Conservation (phyloP, 75 land plant species). For the Gnetum montanum region DNA sequence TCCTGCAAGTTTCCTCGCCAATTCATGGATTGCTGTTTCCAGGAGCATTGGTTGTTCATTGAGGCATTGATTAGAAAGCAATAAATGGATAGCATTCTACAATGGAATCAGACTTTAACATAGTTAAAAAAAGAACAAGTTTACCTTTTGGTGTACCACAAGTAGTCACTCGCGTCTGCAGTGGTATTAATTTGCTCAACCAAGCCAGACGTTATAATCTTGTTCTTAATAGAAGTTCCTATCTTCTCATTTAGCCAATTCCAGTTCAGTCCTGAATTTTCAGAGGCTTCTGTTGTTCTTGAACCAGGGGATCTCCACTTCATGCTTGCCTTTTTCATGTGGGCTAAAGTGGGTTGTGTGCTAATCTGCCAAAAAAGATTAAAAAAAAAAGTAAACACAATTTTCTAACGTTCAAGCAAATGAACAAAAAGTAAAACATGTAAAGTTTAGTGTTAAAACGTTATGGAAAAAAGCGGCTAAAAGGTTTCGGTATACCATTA, state of each 20-base stretch:
- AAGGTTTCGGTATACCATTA: too few relatives aligned
- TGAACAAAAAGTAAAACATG: too few relatives aligned
- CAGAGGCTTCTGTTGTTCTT: constrained; percentile 3
- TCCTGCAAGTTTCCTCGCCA: too few relatives aligned
- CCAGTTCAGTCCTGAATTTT: constrained; percentile 33
- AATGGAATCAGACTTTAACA: too few relatives aligned
- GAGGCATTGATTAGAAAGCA: background rate
- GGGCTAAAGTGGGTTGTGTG: constrained; percentile 21
- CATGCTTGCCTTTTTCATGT: constrained; percentile 9
- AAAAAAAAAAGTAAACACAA: too few relatives aligned
- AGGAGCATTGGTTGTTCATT: too few relatives aligned
- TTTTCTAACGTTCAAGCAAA: too few relatives aligned
- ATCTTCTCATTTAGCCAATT: constrained; percentile 54
- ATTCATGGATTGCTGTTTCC: too few relatives aligned
- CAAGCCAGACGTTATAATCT: constrained; percentile 33
- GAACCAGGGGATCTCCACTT: constrained; percentile 5
- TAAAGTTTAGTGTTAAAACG: too few relatives aligned
- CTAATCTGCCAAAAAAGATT: constrained; percentile 62
- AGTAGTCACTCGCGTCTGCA: constrained; percentile 79
- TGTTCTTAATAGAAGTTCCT: constrained; percentile 40
- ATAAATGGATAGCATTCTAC: too few relatives aligned
- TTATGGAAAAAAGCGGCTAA: too few relatives aligned
- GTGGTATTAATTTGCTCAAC: constrained; percentile 88
- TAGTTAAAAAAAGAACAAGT: too few relatives aligned
- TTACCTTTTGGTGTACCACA: constrained; percentile 94